These are phyloP conservation scores for Arbutus unedo DNA, from an alignment of 148 eudicot genomes.

Conservation along the genomic window DNA sequence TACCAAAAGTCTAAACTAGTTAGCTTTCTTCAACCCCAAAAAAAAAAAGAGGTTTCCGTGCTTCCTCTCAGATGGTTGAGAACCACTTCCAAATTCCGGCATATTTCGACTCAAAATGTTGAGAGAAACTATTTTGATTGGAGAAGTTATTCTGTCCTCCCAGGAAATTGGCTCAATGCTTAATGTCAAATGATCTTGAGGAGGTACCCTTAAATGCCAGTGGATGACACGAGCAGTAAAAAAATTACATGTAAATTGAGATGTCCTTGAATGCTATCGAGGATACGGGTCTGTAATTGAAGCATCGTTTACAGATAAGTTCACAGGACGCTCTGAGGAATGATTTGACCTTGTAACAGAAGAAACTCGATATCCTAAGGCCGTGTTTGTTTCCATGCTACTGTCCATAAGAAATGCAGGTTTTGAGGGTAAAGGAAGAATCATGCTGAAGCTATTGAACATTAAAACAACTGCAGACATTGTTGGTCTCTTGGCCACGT, in stretches of 20 bases:
- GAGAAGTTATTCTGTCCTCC: background rate
- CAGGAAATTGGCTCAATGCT: background rate
- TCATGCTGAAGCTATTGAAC: conserved; percentile 22
- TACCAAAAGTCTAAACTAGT: too few species aligned
- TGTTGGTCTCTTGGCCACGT: conserved; percentile 31
- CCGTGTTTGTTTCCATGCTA: background rate
- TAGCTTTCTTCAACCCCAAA: background rate
- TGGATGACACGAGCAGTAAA: background rate
- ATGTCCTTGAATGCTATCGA: background rate
- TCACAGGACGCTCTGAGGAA: background rate
- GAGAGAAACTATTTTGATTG: background rate
- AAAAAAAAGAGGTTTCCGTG: background rate
- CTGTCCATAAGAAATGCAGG: conserved; percentile 27
- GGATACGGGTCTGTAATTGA: conserved; percentile 20
- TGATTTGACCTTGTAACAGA: background rate
- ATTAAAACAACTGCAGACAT: conserved; percentile 33
- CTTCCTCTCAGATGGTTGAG: background rate
- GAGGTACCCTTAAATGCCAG: background rate
- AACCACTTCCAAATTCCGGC: background rate
- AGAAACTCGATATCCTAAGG: background rate
- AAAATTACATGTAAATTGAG: background rate
- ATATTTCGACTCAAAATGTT: background rate
- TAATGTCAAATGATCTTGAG: background rate
- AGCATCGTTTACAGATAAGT: conserved; percentile 14
- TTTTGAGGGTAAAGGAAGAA: conserved; percentile 27